Base-by-base conservation (phyloP, 768 basidiomycete genomes). In the Xerocomellus amylosporus region DNA sequence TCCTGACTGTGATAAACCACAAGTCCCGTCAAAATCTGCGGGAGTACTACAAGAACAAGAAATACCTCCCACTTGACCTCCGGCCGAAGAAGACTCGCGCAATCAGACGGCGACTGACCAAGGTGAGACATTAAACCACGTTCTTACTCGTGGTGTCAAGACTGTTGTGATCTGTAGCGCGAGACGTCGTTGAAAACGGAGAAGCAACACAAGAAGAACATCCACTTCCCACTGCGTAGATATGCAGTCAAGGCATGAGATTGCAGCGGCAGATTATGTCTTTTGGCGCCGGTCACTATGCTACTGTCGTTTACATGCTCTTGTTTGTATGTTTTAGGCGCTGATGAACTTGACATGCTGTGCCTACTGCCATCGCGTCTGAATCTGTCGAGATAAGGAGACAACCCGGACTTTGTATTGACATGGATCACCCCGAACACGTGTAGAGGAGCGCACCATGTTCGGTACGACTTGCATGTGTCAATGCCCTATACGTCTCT, bases 71-170 rank as follows among this genome's bases (percentile, higher is more conserved):
- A 59, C 93, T 98, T 63, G 97, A 99, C 81, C 88, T 99, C 71
- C 91, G 97, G 62, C 74, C 85, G 61, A 99, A 98, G 88, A 95
- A 88, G 87, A 99, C 97, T 59, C 89, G 97, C 65, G 97, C 97
- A 39, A 98, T 99, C 81, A 86, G 97, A 72, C 83, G 95, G 77
- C 85, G 93, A 72, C 75, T 99, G 77, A 93, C 93, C 64, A 87
- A 88, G 79, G 93, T 92, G 56, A 53, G 85, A 70, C 14, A 5
- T n/a, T 5, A 17, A 47, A 17, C 22, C 48, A 28, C 30, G 33
- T 49, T 44, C 20, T 39, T 46, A 22, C 15, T 5, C 36, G 34
- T 15, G 42, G 5, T 26, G 42, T 48, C 58, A 26, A 61, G 40
- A 58, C 26, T 19, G 31, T 36, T 24, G 45, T 42, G 46, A 54